Conservation (phyloP, 495 filamentous ascomycete genomes). For the Cudoniella acicularis region DNA sequence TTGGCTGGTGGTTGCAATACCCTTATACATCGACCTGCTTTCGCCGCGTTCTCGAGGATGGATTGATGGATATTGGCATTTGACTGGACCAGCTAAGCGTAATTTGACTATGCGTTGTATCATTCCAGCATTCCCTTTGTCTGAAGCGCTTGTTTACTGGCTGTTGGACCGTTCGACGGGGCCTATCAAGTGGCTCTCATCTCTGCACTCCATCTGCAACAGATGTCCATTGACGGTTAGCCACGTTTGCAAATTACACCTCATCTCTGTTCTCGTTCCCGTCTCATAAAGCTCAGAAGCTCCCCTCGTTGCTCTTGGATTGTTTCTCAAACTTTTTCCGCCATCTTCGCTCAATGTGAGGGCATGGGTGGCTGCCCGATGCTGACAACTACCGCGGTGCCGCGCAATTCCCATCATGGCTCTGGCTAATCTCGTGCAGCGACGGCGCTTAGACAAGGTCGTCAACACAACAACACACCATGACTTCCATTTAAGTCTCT, state of each 20-base stretch:
- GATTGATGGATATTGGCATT: conserved; percentile 23
- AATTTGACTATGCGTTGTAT: conserved; percentile 29
- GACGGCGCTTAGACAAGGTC: conserved; percentile 19
- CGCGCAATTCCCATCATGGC: conserved; percentile 16
- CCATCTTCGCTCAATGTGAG: conserved; percentile 3
- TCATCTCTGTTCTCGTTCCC: conserved; percentile 15
- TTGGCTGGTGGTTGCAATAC: conserved; percentile 20
- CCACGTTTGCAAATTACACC: conserved; percentile 27
- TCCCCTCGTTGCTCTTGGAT: conserved; percentile 11
- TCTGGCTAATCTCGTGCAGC: conserved; percentile 6
- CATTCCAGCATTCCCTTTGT: conserved; percentile 27
- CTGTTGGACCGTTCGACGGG: conserved; percentile 14
- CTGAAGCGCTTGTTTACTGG: conserved; percentile 28
- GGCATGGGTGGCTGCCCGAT: neutral
- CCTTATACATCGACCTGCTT: conserved; percentile 15
- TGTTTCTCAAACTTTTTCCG: conserved; percentile 4
- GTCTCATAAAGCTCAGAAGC: conserved; percentile 22
- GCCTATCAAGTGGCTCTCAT: conserved; percentile 25
- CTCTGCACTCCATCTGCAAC: conserved; percentile 24
- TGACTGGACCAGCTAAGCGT: conserved; percentile 30
- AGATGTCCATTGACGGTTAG: conserved; percentile 26
- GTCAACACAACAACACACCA: conserved; percentile 16
- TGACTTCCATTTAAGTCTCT: neutral
- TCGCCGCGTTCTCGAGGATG: conserved; percentile 19
- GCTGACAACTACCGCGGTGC: conserved; percentile 6